A percentile compares a stretch with the other conserved stretches of the same genome.
These are phyloP conservation scores for Melaleuca alternifolia DNA, from an alignment of 345 rosid genomes.

Conservation along the genomic window DNA sequence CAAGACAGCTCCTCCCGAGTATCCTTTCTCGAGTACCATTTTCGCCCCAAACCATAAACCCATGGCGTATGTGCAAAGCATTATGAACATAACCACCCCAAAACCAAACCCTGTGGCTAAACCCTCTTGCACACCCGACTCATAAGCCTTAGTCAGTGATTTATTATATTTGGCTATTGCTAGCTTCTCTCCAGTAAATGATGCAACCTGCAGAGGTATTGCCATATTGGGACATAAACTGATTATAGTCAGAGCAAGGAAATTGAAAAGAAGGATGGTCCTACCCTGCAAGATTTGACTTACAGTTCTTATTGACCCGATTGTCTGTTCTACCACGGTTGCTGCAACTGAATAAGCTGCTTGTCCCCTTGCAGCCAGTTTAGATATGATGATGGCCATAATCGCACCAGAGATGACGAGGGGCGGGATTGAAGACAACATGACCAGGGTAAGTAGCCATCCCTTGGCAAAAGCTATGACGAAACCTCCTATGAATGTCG, in stretches of 20 bases:
- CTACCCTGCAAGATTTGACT: background rate
- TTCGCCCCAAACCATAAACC: constrained; percentile 8
- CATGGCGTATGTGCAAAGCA: background rate
- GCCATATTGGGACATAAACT: background rate
- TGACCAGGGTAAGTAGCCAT: constrained; percentile 9
- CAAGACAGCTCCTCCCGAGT: constrained; percentile 7
- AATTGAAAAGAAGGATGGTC: background rate
- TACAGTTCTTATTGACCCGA: constrained; percentile 4
- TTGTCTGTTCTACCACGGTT: constrained; percentile 5
- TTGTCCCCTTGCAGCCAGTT: constrained; percentile 1
- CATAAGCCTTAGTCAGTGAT: constrained; percentile 3
- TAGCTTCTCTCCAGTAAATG: constrained; percentile 10
- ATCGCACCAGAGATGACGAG: constrained; percentile 6
- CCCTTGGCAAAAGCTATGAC: constrained; percentile 4
- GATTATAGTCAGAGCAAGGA: background rate
- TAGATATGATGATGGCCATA: background rate
- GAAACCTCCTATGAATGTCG: constrained; percentile 7
- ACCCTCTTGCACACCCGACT: constrained; percentile 6
- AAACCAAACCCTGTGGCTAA: constrained; percentile 1
- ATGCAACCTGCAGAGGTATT: constrained; percentile 1
- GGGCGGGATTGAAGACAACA: constrained; percentile 3
- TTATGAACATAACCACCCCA: constrained; percentile 1
- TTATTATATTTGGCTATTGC: constrained; percentile 1
- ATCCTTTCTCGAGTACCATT: constrained; percentile 3
- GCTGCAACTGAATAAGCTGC: constrained; percentile 4